phyloP scores from a whole-genome alignment of 148 eudicot species.

The Vaccinium darrowii region DNA sequence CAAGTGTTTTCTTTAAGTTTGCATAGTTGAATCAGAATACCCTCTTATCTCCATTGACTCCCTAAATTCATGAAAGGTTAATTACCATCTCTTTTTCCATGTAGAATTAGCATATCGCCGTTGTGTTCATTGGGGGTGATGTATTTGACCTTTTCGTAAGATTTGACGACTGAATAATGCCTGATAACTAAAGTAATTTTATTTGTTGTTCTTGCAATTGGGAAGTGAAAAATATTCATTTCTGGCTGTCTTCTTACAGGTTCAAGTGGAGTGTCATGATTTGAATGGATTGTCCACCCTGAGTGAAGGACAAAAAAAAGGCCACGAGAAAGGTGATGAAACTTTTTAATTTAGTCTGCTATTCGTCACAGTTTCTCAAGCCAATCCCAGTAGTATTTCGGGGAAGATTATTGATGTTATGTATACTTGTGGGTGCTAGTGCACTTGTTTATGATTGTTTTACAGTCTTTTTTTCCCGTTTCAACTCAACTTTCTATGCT shows the following conservation, averaged over 20 bases:
- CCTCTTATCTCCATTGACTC: neutral
- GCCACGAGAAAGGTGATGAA: slow-evolving; percentile 55
- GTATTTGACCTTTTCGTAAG: neutral
- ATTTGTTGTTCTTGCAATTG: neutral
- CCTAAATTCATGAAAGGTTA: neutral
- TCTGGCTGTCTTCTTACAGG: slow-evolving; percentile 38
- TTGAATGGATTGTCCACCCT: slow-evolving; percentile 16
- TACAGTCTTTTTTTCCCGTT: neutral
- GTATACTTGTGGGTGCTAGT: neutral
- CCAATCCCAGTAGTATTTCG: neutral
- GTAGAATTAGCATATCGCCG: neutral
- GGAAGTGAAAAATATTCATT: neutral
- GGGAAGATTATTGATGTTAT: neutral
- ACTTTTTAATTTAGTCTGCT: neutral
- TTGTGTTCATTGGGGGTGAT: neutral
- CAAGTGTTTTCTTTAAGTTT: neutral
- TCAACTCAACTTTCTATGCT: slow-evolving; percentile 21
- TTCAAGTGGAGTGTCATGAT: slow-evolving; percentile 43
- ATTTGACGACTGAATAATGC: slow-evolving; percentile 6
- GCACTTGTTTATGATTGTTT: neutral
- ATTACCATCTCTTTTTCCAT: neutral
- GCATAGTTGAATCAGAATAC: neutral
- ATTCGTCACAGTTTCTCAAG: neutral
- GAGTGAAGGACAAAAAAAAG: slow-evolving; percentile 21
- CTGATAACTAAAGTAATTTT: neutral